Base-by-base conservation (phyloP, 1,284 basidiomycete species). In the Trametes polyzona region DNA sequence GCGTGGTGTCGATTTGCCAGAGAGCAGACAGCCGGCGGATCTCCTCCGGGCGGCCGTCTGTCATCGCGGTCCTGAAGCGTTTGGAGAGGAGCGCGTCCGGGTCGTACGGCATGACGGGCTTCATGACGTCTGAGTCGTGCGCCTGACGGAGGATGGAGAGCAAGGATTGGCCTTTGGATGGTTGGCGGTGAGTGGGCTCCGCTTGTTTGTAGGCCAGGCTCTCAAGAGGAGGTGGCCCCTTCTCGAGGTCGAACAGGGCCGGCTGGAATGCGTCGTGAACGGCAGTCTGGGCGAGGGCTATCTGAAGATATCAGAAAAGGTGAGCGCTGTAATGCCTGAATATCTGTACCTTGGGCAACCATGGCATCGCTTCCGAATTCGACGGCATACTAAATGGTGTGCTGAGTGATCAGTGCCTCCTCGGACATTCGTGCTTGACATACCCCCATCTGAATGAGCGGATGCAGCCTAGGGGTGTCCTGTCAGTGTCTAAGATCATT, bases 391-490 rank as follows among this genome's bases (percentile, higher is more conserved):
- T 85, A 58, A 10, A 47, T 24, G 6, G 6, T 1, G 17, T 3
- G n/a, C 8, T 16, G 5, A 27, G 23, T 2, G 6, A 32, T 40
- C 37, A n/a, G 19, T 21, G 1, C 36, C 23, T 30, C 17, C 9
- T 36, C 16, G 30, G 5, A 1, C 11, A 26, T 24, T 23, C 27
- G 5, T 23, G 10, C 24, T 3, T 39, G 3, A 21, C 44, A 33
- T 69, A 86, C 83, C 36, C 87, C 88, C 29, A 82, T 71, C 65
- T 87, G 84, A 39, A 91, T 89, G 49, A 87, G 73, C 0, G 87
- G 86, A 69, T 91, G 82, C 4, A 81, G 52, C 4, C 82, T 84
- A 58, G n/a, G 21, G 26, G 47, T 12, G 23, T 9, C n/a, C n/a
- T n/a, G n/a, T 35, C 21, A 42, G 19, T 12, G 12, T 16, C 11